Evolutionary conservation across 345 rosid species (phyloP), one percentile per base, ranked within the genome.

Genomic region (Eutrema japonicum): DNA sequence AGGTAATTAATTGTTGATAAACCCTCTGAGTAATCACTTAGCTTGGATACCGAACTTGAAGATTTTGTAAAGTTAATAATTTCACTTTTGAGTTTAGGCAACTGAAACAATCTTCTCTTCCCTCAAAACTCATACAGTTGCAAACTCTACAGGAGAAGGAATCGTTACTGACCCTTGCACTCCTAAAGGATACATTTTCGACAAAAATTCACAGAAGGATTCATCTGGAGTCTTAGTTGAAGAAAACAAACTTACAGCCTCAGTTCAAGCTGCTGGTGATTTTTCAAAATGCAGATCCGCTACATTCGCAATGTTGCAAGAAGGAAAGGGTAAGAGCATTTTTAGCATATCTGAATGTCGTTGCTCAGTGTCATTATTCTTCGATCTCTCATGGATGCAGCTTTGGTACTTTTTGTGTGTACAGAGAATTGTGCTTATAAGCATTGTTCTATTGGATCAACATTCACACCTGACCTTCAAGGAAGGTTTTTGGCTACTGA

Each of bases 401-500:
- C 29, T 80, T 52, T 26, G 38, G 9, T 72, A 27, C 18, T 46
- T 32, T 68, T 8, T 6, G 35, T 56, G 57, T 49, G 10, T 75
- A 83, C 82, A 93, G 98, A 91, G 50, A 85, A 82, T 42, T 93
- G 98, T 64, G 26, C 77, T 53, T 83, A 80, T 40, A 70, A 67
- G 45, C 85, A 68, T 16, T 93, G 98, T 80, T 76, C 78, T 47
- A 73, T 90, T 66, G 97, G 97, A 78, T 87, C 98, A 49, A 78
- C 86, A 65, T 93, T 89, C 79, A 83, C 82, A 58, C 97, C 98
- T 46, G 78, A 83, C 77, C 90, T 89, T 70, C 85, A 69, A 77
- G 98, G 96, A 62, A 89, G 79, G 11, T 84, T 93, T 68, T 80
- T 89, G 78, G 98, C 97, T 13, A 90, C 92, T 1, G 96, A 89